Evolutionary conservation across 2,329 filamentous ascomycete species (phyloP), one percentile per base, ranked within the genome.

Genomic region (Fusarium sp.): DNA sequence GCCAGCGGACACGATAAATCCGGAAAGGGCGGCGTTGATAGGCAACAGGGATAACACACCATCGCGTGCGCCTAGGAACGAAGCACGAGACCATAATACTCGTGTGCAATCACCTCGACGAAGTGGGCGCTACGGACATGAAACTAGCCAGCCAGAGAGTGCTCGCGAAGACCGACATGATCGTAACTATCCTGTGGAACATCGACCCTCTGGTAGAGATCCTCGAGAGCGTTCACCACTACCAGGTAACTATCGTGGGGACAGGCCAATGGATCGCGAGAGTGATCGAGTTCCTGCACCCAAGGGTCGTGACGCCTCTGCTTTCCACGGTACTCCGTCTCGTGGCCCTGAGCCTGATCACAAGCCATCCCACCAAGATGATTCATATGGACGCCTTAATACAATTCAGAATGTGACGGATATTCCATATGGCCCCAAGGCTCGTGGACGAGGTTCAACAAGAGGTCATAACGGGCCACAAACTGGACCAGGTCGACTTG

Each of bases 321-420:
- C 67, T 73, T 59, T 86, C 80, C 74, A 81, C 76, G 67, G 78
- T 72, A 40, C 80, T 47, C 62, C 72, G 30, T 60, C 71, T 11
- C 76, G 77, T 6, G 81, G 81, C 38, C 75, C 77, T 3, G 87
- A 89, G 31, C 70, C 79, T 4, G 85, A 88, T 45, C 83, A 86
- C 69, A 81, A 82, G 37, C 80, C 83, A 20, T 81, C 80, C 56
- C 84, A 86, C 63, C 84, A 88, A 67, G 88, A 91, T 74, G 85
- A 86, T 16, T 88, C 86, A 57, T 90, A 90, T 70, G 88, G 88
- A 30, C 86, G 88, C 3, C 80, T 91, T 47, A 89, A 87, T 65
- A 79, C 84, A 3, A 82, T 85, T 50, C 80, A 83, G 49, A 80
- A 81, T 26, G 76, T 82, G 33, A 72, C 82, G 76, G 77, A 80